Conservation (phyloP, 805 yeast genomes). For the Nakazawaea wyomingensis region DNA sequence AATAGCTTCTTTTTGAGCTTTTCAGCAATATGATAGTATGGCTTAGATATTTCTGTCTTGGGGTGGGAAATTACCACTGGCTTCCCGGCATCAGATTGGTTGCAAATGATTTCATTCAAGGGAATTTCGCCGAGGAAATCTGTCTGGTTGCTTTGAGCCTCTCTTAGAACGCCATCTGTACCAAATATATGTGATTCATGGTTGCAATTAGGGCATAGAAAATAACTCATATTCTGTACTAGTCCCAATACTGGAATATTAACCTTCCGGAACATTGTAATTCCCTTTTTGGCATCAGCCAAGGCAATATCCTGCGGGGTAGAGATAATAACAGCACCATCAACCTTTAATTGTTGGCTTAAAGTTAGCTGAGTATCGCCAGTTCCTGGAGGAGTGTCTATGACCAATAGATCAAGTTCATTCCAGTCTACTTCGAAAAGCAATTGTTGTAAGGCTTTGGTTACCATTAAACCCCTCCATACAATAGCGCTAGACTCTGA, state of each 20-base stretch:
- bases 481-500: conserved; percentile 64
- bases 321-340: conserved; percentile 77
- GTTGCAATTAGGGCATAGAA: conserved; percentile 67
- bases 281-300: conserved; percentile 75
- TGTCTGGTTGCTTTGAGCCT: conserved; percentile 43
- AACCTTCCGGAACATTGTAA: conserved; percentile 70
- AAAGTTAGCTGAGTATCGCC: conserved; percentile 83
- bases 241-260: conserved; percentile 67
- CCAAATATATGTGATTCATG: conserved; percentile 78
- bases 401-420: conserved; percentile 57
- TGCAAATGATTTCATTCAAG: conserved; percentile 52
- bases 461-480: conserved; percentile 85
- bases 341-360: conserved; percentile 70
- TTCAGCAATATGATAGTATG: conserved; percentile 46
- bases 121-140: conserved; percentile 65
- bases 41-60: conserved; percentile 29
- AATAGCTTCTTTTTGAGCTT: conserved; percentile 8
- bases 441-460: conserved; percentile 82
- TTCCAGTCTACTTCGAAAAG: conserved; percentile 79
- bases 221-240: conserved; percentile 80
- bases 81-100: conserved; percentile 56
- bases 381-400: conserved; percentile 91
- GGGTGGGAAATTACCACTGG: conserved; percentile 51
- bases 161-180: conserved; percentile 47
- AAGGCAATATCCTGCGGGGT: conserved; percentile 86